Percentiles rank a stretch among this genome's conserved stretches.
Conservation (phyloP, 1,284 basidiomycete species). For the Rhodotorula sp. region DNA sequence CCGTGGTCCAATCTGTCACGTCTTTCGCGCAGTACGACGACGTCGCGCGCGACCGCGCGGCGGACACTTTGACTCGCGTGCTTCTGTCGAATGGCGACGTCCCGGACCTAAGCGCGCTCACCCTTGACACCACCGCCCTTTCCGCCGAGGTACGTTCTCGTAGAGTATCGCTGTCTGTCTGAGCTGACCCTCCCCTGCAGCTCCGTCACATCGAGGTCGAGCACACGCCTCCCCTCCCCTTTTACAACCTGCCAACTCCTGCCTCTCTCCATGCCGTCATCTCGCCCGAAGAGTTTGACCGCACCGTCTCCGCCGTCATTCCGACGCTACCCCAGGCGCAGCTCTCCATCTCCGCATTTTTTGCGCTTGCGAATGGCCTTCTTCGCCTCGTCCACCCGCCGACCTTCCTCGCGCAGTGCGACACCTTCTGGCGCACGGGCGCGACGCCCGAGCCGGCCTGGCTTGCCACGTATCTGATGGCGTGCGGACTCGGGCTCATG, state of each 20-base stretch:
- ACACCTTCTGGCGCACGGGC: conserved; percentile 25
- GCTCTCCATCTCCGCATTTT: conserved; percentile 21
- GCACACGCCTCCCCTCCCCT: not conserved
- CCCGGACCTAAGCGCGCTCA: not conserved
- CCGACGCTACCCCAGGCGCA: conserved; percentile 24
- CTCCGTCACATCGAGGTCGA: conserved; percentile 12
- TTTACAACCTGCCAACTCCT: not conserved
- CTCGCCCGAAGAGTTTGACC: conserved; percentile 6
- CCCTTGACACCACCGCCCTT: not conserved
- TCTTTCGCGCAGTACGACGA: not conserved
- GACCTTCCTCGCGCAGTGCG: conserved; percentile 24
- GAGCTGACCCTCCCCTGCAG: not conserved
- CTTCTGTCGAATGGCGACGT: not conserved
- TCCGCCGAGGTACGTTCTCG: not conserved
- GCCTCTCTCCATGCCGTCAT: not conserved
- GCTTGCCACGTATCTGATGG: conserved; percentile 30
- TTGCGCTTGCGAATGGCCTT: conserved; percentile 13
- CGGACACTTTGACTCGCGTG: not conserved
- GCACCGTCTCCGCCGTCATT: not conserved
- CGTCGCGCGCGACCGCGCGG: not conserved
- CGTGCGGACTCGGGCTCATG: conserved; percentile 14
- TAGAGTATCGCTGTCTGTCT: too few relatives aligned
- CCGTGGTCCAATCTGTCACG: not conserved
- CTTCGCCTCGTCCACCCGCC: conserved; percentile 27
- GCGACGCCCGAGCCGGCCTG: conserved; percentile 13